Base-by-base conservation (phyloP, 208 protist species). In the Leishmania lainsoni region DNA sequence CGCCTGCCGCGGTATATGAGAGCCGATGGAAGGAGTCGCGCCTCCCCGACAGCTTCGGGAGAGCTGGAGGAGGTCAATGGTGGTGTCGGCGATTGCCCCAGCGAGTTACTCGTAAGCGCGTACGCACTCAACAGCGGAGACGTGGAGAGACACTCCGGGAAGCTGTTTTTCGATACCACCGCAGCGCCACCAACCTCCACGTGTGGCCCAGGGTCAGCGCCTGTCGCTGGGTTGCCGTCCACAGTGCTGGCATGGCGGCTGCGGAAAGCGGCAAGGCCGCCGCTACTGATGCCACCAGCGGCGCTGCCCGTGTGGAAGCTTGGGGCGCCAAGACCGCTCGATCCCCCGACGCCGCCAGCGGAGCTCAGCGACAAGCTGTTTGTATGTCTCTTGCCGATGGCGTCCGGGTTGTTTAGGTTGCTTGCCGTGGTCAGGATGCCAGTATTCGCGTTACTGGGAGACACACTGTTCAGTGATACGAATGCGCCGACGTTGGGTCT, bases 311-410 rank as follows among this genome's bases (percentile, higher is more conserved):
- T 29, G 66, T 49, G 32, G 66, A 71, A 49, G 12, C 29, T 22
- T 20, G 66, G 29, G 66, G 35, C 66, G 66, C 32, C 51, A 10
- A 75, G n/a, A 35, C 71, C 71, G 71, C 26, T 75, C 48, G 51
- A 32, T 56, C 54, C 74, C 4, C 29, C 74, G 16, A n/a, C 74
- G 54, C 74, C 76, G 76, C 39, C 61, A 32, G 42, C 63, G 12
- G 76, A 79, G 76, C 61, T 72, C n/a, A 71, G 63, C 8, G 76
- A 79, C 61, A 79, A 48, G 45, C 61, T 79, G 42, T 59, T 54
- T 16, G 29, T 42, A 16, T 52, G 58, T 29, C 42, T 42, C 39
- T 52, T 69, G 32, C 58, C 35, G 52, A 48, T 65, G 12, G 39
- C 14, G 51, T 29, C 35, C 3, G 26, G 48, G 10, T 59, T 75